Percentiles rank a stretch among this genome's conserved stretches.
phyloP scores from a whole-genome alignment of 305 asterid species.

The Caryopteris hybrid region DNA sequence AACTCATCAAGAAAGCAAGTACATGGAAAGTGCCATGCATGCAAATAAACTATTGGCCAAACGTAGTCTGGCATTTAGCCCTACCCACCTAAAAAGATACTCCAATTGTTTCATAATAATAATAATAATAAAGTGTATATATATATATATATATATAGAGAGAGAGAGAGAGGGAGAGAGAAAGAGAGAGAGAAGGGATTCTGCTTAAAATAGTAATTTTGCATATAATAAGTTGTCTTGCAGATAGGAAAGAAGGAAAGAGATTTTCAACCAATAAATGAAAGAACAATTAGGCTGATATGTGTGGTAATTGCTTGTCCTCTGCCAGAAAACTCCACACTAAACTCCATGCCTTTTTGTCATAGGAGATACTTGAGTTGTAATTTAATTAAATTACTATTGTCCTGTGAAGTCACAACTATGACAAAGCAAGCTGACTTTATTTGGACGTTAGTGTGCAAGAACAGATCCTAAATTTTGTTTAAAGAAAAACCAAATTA shows the following conservation, averaged over 20 bases:
- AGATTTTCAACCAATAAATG: neutral
- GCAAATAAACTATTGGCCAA: constrained; percentile 21
- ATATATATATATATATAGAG: no score
- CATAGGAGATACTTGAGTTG: neutral
- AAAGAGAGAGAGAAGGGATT: neutral
- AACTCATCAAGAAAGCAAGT: neutral
- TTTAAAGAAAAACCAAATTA: no score
- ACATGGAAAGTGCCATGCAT: constrained; percentile 34
- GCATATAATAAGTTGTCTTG: neutral
- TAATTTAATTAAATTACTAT: no score
- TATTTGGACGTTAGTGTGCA: no score
- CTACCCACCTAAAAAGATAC: constrained; percentile 27
- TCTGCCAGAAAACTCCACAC: neutral
- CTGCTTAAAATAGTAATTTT: neutral
- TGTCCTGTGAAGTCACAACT: no score
- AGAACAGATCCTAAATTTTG: no score
- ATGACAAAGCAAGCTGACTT: no score
- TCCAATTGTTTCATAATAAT: no score
- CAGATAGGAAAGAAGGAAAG: neutral
- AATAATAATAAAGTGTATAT: no score
- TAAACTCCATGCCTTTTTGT: neutral
- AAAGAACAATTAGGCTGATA: neutral
- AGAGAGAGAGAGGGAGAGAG: neutral
- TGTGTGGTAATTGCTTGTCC: neutral
- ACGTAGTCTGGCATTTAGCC: constrained; percentile 27